Conservation (phyloP, 2,329 filamentous ascomycete species). For the Aspergillus sp. region DNA sequence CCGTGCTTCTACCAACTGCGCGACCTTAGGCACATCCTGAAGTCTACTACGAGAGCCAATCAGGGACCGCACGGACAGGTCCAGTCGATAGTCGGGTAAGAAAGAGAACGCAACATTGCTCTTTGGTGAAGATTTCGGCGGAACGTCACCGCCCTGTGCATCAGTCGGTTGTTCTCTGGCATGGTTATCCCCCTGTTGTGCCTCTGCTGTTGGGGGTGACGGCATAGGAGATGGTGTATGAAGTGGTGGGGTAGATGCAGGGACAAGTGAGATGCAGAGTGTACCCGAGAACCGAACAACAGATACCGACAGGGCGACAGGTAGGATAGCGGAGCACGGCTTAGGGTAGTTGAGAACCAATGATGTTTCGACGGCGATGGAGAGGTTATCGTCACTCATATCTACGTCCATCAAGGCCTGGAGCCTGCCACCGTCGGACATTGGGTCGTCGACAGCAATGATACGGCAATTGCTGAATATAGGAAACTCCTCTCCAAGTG, state of each 20-base stretch:
- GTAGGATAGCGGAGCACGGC: constrained; percentile 81
- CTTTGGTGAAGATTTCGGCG: constrained; percentile 56
- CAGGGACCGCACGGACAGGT: constrained; percentile 64
- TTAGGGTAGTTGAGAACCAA: constrained; percentile 93
- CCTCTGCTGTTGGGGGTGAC: constrained; percentile 25
- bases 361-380: constrained; percentile 90
- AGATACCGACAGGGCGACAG: constrained; percentile 86
- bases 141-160: constrained; percentile 5
- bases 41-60: constrained; percentile 63
- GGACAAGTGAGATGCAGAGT: constrained; percentile 88
- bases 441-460: constrained; percentile 69
- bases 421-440: constrained; percentile 68
- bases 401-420: constrained; percentile 98
- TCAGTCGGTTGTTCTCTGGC: constrained; percentile 10
- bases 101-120: constrained; percentile 96
- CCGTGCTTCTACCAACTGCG: constrained; percentile 63
- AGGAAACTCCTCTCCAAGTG: constrained; percentile 92
- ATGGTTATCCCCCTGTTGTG: constrained; percentile 1
- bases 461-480: constrained; percentile 98
- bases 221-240: constrained; percentile 36
- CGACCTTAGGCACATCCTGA: constrained; percentile 67
- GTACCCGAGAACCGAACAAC: constrained; percentile 95
- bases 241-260: constrained; percentile 51
- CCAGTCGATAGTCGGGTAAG: constrained; percentile 62
- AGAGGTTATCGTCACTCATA: constrained; percentile 86